Evolutionary conservation across 306 rosid genomes (phyloP).

Genomic region (Pyrus betulifolia): DNA sequence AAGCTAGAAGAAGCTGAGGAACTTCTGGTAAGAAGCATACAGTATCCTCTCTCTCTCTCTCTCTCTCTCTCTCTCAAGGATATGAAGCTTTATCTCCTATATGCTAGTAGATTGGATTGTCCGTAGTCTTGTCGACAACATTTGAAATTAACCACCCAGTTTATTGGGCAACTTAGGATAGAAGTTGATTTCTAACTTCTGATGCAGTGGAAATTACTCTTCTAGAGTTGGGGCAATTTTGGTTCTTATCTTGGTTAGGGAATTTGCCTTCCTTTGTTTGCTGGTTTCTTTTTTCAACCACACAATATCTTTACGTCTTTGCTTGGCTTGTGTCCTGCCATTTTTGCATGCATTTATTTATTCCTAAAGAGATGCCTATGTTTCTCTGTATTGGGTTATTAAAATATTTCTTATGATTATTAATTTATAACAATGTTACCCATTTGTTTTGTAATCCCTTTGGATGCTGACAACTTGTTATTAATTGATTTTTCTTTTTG

Average conservation of each 20-base stretch:
- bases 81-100: not conserved
- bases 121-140: not conserved
- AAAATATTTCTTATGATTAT: not conserved
- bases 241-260: not conserved
- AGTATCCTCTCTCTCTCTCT: too few relatives aligned
- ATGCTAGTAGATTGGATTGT: not conserved
- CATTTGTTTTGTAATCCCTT: not conserved
- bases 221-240: not conserved
- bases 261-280: not conserved
- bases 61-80: not conserved
- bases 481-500: not conserved
- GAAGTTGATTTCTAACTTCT: not conserved
- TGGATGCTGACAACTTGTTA: not conserved
- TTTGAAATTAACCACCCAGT: not conserved
- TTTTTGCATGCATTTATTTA: not conserved
- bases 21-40: conserved; percentile 49
- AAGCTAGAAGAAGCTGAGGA: conserved; percentile 80
- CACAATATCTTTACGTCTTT: not conserved
- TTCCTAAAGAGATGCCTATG: not conserved
- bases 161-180: not conserved
- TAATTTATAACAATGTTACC: not conserved
- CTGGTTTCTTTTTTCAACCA: not conserved
- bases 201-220: not conserved
- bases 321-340: not conserved
- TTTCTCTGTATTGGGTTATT: not conserved